Base-by-base conservation (phyloP, 495 filamentous ascomycete genomes). In the Penicillium coffeae region DNA sequence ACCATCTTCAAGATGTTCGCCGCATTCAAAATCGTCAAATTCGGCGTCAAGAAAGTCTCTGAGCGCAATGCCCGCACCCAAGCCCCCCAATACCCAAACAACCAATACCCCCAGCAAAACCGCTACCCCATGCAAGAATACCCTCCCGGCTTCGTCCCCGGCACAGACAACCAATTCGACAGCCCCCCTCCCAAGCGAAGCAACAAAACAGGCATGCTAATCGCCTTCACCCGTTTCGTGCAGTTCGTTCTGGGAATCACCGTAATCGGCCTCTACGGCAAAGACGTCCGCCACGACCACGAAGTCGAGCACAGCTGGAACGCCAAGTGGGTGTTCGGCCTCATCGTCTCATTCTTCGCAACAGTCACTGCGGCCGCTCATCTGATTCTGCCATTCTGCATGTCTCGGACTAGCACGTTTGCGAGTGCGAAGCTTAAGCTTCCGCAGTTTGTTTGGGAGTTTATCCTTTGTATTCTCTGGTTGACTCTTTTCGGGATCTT, bases 401-500 rank as follows among this genome's bases (percentile, higher is more conserved):
- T 86, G 56, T 38, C 49, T 6, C 37, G 51, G 0, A 21, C 45
- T 1, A 75, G 83, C 48, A 73, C 75, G 38, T 19, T 18, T 2
- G 16, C 32, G 21, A 32, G 42, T 14, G 51, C 56, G 0, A 50
- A 40, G 4, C 19, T 63, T 19, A 51, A 53, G n/a, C 30, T 73
- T 15, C 65, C 63, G 38, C 67, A 70, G 42, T 89, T 87, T 65
- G 73, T 63, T 32, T 90, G 86, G 87, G 89, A 88, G 64, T 56
- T 69, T 21, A 57, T 89, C 0, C 64, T 93, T 2, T 88, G 60
- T 55, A 69, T 90, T 21, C 72, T 94, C 12, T 95, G 85, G 86
- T 77, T 87, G 58, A 79, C 79, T 2, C 73, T 93, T 34, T 95
- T 96, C 66, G 89, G 88, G 18, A 58, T 89, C 21, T 94, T 95